Evolutionary conservation across 164 flowering plant genomes (phyloP), one percentile per base, ranked within the genome.

Genomic region (Sedum album): DNA sequence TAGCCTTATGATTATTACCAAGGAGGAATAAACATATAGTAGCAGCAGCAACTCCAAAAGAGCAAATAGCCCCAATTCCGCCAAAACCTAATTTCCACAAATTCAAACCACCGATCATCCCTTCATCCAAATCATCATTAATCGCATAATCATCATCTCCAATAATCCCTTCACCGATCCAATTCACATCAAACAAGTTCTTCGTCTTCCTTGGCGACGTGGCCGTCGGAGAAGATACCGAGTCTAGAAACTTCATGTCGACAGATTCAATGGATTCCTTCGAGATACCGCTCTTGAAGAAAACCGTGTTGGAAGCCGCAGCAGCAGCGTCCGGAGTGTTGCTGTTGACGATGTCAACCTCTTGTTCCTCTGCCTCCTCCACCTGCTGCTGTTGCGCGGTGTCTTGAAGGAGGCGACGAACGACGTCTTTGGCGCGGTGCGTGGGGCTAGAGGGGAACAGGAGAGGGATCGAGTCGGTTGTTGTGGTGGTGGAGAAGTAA

Each of bases 101-200:
- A 57, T 28, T 14, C 62, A 33, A 41, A 60, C 28, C 70, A 25
- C 31, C 10, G 11, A 31, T 44, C 6, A 60, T 41, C 35, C 35
- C 31, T 14, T 25, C 60, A 10, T 55, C 60, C 23, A 1, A 30
- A 14, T 57, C 62, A 30, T 57, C 33, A 57, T 25, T 31, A 13
- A 25, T 55, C 61, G 18, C 17, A 14, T 55, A 55, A 25, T 57
- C 62, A 25, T 57, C 62, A 57, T 57, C 62, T 57, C 62, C 62
- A 28, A 57, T 57, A 57, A 57, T 57, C 20, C 62, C 62, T 14
- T 57, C 62, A 23, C 62, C 62, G 5, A 57, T 30, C 62, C 62
- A 57, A 57, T 57, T 57, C 31, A 28, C 62, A 26, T 26, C 62
- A 3, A 26, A 2, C 55, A 49, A 20, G 21, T 18, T 49, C 61